Base-by-base conservation (phyloP, 345 rosid species). In the Toxicodendron radicans region DNA sequence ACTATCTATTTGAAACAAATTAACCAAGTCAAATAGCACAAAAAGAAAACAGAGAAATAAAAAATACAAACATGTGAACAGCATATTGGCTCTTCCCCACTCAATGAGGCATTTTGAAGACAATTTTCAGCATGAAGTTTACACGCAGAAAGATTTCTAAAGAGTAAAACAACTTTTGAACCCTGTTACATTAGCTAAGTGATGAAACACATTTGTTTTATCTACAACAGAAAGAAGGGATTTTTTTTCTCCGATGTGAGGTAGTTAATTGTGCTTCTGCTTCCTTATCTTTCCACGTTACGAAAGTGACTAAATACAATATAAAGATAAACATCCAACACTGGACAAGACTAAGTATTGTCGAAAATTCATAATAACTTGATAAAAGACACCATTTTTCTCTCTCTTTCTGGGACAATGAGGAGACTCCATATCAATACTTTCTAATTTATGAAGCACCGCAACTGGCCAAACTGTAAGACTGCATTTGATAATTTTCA, bases 261-360 rank as follows among this genome's bases (percentile, higher is more conserved):
- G 41, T 16, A 58, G 53, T 43, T 2, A 16, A 45, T 43, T 12
- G 10, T 1, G 41, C 58, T 71, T 20, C 58, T 18, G 58, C 48
- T 59, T 71, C 46, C 66, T 3, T 18, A 59, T 59, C 66, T 30
- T 49, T 46, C n/a, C 54, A 23, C 46, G 58, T 16, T 71, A 11
- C 45, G 8, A 58, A 70, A 41, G 18, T 24, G 7, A 58, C 17
- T 9, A 58, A 43, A 70, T 18, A 58, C 24, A 58, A 24, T 14
- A 17, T 4, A 18, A 27, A 45, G 10, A 58, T 57, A 27, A 41
- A 57, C 13, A 41, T 18, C 64, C 14, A 17, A 24, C 2, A 58
- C 1, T 5, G n/a, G 14, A 23, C 23, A 58, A 58, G 35, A 16
- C 5, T 17, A 1, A 58, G 10, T 49, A 58, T 4, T 11, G 9